phyloP scores from a whole-genome alignment of 1,139 yeast species.

The Diutina neorugosa region DNA sequence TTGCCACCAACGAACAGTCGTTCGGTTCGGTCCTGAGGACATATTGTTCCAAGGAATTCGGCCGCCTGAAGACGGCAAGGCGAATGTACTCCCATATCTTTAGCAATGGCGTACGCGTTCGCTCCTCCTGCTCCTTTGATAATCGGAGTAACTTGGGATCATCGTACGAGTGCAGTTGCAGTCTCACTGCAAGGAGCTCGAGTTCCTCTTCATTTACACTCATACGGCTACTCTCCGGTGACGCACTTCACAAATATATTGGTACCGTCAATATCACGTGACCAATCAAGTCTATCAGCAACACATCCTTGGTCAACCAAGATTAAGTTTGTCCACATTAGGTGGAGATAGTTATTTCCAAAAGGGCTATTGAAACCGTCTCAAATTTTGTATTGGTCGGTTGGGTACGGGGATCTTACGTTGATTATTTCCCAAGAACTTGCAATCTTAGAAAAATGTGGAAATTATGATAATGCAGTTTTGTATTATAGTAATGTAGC shows the following conservation, averaged over 20 bases:
- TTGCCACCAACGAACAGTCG: slow-evolving; percentile 43
- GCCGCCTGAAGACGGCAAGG: neutral
- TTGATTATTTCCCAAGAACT: too few relatives aligned
- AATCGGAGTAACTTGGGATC: neutral
- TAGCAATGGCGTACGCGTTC: neutral
- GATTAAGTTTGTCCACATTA: too few relatives aligned
- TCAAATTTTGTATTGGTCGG: too few relatives aligned
- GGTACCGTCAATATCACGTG: neutral
- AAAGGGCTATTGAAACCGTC: too few relatives aligned
- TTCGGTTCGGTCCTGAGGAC: slow-evolving; percentile 35
- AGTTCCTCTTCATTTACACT: neutral
- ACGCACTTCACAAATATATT: neutral
- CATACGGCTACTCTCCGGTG: neutral
- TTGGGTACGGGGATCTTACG: too few relatives aligned
- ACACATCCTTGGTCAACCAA: too few relatives aligned
- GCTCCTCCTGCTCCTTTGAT: neutral
- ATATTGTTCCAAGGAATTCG: slow-evolving; percentile 27
- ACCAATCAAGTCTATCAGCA: too few relatives aligned
- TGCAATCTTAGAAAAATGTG: too few relatives aligned
- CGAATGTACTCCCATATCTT: neutral
- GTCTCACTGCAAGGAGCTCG: neutral
- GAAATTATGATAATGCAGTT: too few relatives aligned
- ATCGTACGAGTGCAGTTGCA: neutral
- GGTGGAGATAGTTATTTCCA: too few relatives aligned
- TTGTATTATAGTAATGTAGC: too few relatives aligned